Evolutionary conservation across 106 monocot genomes (phyloP).

Genomic region (Apostasia shenzhenica): DNA sequence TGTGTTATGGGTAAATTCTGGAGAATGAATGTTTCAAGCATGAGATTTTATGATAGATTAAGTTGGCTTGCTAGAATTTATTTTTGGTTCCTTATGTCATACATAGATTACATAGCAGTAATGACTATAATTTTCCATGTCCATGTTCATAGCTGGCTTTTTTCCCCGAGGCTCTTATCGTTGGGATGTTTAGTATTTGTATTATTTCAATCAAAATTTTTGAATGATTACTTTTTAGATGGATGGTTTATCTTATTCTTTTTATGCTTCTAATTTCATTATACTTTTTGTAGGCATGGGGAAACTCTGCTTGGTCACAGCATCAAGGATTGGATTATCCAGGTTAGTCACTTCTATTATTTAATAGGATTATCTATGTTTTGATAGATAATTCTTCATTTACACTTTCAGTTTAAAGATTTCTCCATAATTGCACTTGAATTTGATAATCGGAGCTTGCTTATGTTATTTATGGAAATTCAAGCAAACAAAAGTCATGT

Average conservation of each 20-base stretch:
- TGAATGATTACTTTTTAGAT: not conserved
- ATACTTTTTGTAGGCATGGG: constrained; percentile 35
- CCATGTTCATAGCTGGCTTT: not conserved
- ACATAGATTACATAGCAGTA: too few species aligned
- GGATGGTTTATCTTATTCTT: not conserved
- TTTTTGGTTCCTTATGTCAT: too few species aligned
- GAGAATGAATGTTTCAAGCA: too few species aligned
- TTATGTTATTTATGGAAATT: too few species aligned
- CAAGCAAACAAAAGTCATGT: too few species aligned
- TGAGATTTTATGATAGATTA: too few species aligned
- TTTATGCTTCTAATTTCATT: constrained; percentile 7
- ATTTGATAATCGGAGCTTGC: too few species aligned
- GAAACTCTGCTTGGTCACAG: constrained; percentile 29
- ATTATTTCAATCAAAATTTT: not conserved
- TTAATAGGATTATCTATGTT: not conserved
- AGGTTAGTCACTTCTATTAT: constrained; percentile 19
- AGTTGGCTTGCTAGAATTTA: too few species aligned
- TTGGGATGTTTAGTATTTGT: not conserved
- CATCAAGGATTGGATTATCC: constrained; percentile 41
- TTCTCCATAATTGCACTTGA: not conserved
- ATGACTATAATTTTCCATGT: not conserved
- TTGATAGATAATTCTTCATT: not conserved
- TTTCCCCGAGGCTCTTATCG: not conserved
- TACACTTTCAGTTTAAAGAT: not conserved
- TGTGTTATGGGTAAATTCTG: too few species aligned